Evolutionary conservation across 352 stramenopile species (phyloP), one percentile per base, ranked within the genome.

Genomic region (Phytophthora crassamura): DNA sequence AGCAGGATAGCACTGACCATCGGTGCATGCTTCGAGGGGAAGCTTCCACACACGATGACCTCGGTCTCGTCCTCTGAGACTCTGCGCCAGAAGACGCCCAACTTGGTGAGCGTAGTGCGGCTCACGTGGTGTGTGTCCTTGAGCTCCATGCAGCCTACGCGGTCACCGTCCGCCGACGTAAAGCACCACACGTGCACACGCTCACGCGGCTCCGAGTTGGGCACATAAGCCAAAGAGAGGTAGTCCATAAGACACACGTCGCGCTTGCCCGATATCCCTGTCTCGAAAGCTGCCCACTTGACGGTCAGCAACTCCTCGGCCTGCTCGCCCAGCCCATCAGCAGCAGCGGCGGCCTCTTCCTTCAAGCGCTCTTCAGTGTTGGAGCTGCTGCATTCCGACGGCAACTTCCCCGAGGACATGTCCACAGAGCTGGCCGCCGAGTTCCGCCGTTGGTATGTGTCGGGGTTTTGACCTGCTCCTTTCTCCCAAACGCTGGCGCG

Each of bases 231-330:
- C 42, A 85, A 75, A 7, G 80, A 90, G 8, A 89, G 53, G 46
- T 90, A 90, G 73, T 94, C 85, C 28, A 94, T 64, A 38, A 94
- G 63, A 64, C 83, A 92, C 15, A 94, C 45, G 45, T 94, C 85
- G 16, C 81, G 76, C 43, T 86, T 86, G 33, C 78, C 79, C 20
- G 74, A 74, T 22, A 84, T 40, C 9, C 75, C 78, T 5, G 80
- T 84, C 48, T 94, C 83, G 47, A 92, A 78, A 42, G 82, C 85
- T 7, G 74, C 82, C 85, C 85, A 94, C 69, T 94, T 94, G 34
- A 91, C 72, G 7, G 82, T 89, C 41, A 94, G 59, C 49, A 89
- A 35, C 59, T 90, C 80, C 25, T 90, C 74, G 6, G 66, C 68
- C 49, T 80, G 49, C 28, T 82, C 76, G 16, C 64, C 48, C 9